Evolutionary conservation across 2,329 filamentous ascomycete species (phyloP).

Genomic region (Cladosporium sp.): DNA sequence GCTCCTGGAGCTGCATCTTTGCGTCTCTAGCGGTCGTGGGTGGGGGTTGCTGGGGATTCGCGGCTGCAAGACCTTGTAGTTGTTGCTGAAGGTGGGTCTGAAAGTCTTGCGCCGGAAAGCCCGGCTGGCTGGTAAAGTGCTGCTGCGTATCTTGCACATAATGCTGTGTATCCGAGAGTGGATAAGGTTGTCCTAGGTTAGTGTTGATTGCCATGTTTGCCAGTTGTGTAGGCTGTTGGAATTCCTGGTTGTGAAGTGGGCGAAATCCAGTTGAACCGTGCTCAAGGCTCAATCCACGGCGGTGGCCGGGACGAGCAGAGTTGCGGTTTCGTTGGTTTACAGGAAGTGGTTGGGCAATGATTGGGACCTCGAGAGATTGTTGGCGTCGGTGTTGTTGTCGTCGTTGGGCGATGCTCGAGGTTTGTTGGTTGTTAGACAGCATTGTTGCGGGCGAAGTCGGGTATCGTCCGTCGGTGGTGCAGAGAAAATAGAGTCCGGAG

Average conservation of each 20-base stretch:
- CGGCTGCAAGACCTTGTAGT: conserved; percentile 42
- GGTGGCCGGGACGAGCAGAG: conserved; percentile 58
- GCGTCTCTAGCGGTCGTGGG: conserved; percentile 21
- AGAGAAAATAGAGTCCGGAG: conserved; percentile 68
- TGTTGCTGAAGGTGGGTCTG: conserved; percentile 56
- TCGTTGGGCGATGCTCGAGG: conserved; percentile 71
- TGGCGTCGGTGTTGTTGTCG: conserved; percentile 81
- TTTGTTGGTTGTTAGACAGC: conserved; percentile 72
- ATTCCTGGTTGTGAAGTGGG: conserved; percentile 56
- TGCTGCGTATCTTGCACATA: conserved; percentile 87
- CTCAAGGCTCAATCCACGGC: conserved; percentile 83
- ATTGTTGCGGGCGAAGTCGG: conserved; percentile 56
- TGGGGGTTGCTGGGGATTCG: conserved; percentile 35
- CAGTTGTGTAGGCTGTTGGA: conserved; percentile 40
- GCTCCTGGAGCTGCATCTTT: conserved; percentile 38
- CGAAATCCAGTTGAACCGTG: conserved; percentile 53
- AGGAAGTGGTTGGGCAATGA: conserved; percentile 65
- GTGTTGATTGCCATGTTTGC: conserved; percentile 38
- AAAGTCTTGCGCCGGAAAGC: conserved; percentile 50
- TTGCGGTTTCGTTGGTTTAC: conserved; percentile 55
- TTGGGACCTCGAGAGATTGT: conserved; percentile 79
- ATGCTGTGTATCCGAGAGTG: conserved; percentile 73
- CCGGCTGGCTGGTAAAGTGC: conserved; percentile 81
- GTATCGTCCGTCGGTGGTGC: conserved; percentile 35
- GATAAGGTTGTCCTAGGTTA: conserved; percentile 58